Conservation (phyloP, 2,329 filamentous ascomycete species). For the Verticillium isaacii region DNA sequence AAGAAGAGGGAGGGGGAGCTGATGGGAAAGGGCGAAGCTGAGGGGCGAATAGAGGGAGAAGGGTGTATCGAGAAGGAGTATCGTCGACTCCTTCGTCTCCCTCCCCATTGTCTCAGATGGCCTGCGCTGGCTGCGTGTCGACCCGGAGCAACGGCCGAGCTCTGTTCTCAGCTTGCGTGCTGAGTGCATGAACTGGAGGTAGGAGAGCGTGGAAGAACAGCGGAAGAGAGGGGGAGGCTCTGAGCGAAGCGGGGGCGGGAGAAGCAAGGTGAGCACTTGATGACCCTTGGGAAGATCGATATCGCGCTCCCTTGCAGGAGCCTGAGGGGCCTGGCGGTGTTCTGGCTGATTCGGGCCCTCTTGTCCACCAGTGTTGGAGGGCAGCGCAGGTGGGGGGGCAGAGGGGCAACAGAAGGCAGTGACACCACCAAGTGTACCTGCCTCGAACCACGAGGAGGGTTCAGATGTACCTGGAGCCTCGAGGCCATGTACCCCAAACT, state of each 20-base stretch:
- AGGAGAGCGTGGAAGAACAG: background rate
- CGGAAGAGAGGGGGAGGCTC: background rate
- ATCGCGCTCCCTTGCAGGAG: background rate
- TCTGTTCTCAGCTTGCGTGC: background rate
- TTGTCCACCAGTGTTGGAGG: background rate
- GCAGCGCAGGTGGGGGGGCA: background rate
- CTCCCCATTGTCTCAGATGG: conserved; percentile 1
- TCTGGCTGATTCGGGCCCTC: background rate
- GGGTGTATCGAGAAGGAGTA: background rate
- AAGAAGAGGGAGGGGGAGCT: background rate
- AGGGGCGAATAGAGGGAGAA: background rate
- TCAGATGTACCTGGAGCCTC: background rate
- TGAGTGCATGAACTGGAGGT: background rate
- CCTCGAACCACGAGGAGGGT: background rate
- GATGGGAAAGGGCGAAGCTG: background rate
- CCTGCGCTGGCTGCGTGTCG: background rate
- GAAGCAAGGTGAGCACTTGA: background rate
- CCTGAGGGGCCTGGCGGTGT: background rate
- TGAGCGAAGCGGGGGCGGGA: background rate
- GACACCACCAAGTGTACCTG: background rate
- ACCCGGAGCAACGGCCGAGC: background rate
- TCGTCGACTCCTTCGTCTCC: background rate
- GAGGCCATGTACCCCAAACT: background rate
- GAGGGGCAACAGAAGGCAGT: background rate
- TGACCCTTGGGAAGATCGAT: background rate